Conservation (phyloP, 2,329 filamentous ascomycete genomes). For the Diaporthe vexans region DNA sequence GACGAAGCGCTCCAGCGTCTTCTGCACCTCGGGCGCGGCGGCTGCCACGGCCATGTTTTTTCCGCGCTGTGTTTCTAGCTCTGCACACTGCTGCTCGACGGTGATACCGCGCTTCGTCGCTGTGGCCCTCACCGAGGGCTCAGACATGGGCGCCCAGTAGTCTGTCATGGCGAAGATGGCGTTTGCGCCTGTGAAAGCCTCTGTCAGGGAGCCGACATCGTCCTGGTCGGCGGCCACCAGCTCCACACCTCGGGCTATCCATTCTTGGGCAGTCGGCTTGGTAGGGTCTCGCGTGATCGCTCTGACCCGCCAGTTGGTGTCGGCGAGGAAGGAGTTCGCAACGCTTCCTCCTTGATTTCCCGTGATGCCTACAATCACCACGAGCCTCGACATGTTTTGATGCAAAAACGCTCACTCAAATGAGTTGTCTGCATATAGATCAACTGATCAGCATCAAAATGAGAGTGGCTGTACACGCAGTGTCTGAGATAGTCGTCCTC, state of each 20-base stretch:
- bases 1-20: slow-evolving; percentile 14
- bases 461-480: too few relatives aligned
- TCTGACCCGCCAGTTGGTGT: slow-evolving; percentile 45
- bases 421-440: too few relatives aligned
- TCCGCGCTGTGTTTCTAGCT: neutral
- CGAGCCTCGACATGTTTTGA: neutral
- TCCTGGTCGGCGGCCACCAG: slow-evolving; percentile 18
- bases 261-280: slow-evolving; percentile 42
- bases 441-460: too few relatives aligned
- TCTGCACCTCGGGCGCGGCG: neutral
- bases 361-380: slow-evolving; percentile 3
- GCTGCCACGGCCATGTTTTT: slow-evolving; percentile 24
- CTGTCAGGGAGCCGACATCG: neutral
- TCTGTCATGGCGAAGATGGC: slow-evolving; percentile 22
- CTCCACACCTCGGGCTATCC: slow-evolving; percentile 35
- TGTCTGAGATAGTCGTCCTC: too few relatives aligned
- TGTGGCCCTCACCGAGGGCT: neutral
- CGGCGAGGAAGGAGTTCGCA: neutral
- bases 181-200: slow-evolving; percentile 10
- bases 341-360: neutral
- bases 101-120: neutral
- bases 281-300: slow-evolving; percentile 46
- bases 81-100: neutral
- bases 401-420: neutral
- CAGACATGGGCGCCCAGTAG: neutral